Conservation (phyloP, 495 filamentous ascomycete species). For the Durotheca rogersii region DNA sequence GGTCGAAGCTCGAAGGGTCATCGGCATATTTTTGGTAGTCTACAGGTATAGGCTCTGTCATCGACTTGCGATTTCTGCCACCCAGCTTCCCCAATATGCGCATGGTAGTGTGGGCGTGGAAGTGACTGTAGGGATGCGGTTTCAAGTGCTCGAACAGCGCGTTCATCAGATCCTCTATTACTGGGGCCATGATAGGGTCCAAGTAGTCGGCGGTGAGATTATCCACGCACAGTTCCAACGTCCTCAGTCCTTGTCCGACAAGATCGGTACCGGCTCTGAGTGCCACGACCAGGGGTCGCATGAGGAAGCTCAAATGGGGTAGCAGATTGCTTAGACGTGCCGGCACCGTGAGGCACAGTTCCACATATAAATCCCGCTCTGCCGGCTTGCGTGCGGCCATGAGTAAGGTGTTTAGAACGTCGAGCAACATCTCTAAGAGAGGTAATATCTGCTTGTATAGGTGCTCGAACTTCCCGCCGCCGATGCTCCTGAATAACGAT, state of each 20-base stretch:
- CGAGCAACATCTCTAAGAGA: constrained; percentile 92
- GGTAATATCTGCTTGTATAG: constrained; percentile 97
- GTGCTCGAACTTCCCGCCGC: constrained; percentile 94
- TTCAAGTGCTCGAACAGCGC: constrained; percentile 92
- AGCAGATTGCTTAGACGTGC: constrained; percentile 92
- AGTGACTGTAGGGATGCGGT: constrained; percentile 91
- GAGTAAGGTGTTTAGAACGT: constrained; percentile 93
- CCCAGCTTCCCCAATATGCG: constrained; percentile 97
- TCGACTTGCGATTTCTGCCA: constrained; percentile 90
- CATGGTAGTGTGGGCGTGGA: constrained; percentile 96
- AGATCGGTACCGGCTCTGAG: constrained; percentile 88
- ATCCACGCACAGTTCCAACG: constrained; percentile 94
- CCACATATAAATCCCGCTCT: constrained; percentile 94
- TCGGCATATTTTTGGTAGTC: constrained; percentile 82
- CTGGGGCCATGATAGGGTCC: constrained; percentile 98
- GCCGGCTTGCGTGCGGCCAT: constrained; percentile 82
- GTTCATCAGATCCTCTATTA: constrained; percentile 97
- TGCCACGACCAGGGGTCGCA: constrained; percentile 95
- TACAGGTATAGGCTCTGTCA: constrained; percentile 81
- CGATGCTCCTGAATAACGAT: constrained; percentile 92
- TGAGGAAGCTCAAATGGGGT: constrained; percentile 94
- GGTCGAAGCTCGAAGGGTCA: constrained; percentile 79
- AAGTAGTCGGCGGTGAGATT: constrained; percentile 97
- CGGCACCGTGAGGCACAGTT: constrained; percentile 93
- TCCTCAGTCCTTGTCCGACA: constrained; percentile 89